Evolutionary conservation across 129 eudicot genomes (phyloP).

Genomic region (Dittrichia graveolens): DNA sequence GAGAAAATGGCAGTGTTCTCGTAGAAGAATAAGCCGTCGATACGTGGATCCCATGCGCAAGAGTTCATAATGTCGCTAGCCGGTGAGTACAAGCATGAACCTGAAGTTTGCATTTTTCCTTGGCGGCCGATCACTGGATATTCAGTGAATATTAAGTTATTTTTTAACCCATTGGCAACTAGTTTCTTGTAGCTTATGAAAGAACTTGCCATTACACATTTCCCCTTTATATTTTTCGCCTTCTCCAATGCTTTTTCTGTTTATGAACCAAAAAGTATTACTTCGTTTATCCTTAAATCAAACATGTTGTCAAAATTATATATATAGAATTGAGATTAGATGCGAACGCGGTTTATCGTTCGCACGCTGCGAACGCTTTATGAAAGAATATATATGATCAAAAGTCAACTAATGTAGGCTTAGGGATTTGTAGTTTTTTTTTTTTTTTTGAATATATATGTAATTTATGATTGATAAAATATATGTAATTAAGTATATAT

Average conservation of each 20-base stretch:
- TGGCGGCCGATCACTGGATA: constrained; percentile 83
- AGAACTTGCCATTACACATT: constrained; percentile 66
- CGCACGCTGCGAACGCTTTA: too few relatives aligned
- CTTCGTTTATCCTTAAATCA: not conserved
- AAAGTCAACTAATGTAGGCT: too few relatives aligned
- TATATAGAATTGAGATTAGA: too few relatives aligned
- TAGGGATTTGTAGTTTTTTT: too few relatives aligned
- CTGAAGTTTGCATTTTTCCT: constrained; percentile 78
- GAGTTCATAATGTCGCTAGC: constrained; percentile 34
- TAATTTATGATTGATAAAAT: too few relatives aligned
- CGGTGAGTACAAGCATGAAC: constrained; percentile 78
- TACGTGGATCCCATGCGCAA: constrained; percentile 93
- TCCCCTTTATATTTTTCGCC: constrained; percentile 51
- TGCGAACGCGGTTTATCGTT: too few relatives aligned
- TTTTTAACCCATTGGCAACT: constrained; percentile 72
- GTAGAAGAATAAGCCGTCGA: constrained; percentile 65
- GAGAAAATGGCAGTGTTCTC: constrained; percentile 73
- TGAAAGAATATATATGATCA: too few relatives aligned
- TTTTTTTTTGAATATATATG: too few relatives aligned
- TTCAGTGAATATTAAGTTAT: constrained; percentile 64
- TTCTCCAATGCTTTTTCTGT: constrained; percentile 65
- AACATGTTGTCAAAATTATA: too few relatives aligned
- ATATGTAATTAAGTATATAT: too few relatives aligned
- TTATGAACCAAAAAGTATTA: not conserved
- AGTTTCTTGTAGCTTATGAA: constrained; percentile 59